Evolutionary conservation across 768 basidiomycete genomes (phyloP).

Genomic region (Tricholoma terreum): DNA sequence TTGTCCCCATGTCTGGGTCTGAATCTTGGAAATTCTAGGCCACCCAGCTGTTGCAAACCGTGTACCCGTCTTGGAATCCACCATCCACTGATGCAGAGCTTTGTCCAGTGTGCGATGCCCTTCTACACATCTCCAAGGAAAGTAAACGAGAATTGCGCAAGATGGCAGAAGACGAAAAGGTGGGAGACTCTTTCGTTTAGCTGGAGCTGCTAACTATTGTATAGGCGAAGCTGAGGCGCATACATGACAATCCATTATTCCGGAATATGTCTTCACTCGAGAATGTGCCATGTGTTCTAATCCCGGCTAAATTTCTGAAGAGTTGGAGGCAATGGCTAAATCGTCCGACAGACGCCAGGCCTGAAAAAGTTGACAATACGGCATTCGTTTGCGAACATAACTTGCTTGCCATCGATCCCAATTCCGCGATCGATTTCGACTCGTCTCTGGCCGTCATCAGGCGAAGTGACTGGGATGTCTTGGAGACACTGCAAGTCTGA

Average conservation of each 20-base stretch:
- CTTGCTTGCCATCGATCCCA: constrained; percentile 64
- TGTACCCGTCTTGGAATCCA: constrained; percentile 69
- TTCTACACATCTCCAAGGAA: constrained; percentile 52
- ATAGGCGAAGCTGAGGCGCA: constrained; percentile 61
- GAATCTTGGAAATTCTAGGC: constrained; percentile 40
- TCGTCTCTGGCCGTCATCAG: constrained; percentile 53
- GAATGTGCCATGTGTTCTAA: constrained; percentile 51
- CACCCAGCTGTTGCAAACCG: constrained; percentile 44
- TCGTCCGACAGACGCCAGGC: constrained; percentile 56
- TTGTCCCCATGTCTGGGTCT: neutral
- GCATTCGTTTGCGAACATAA: constrained; percentile 67
- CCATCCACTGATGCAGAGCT: constrained; percentile 44
- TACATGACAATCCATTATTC: constrained; percentile 54
- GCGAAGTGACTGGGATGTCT: constrained; percentile 59
- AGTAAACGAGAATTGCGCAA: constrained; percentile 61
- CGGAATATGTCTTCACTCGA: constrained; percentile 44
- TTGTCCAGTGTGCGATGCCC: constrained; percentile 64
- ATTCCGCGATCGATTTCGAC: constrained; percentile 55
- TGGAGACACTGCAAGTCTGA: constrained; percentile 53
- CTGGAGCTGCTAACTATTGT: constrained; percentile 13
- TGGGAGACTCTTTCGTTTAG: constrained; percentile 20
- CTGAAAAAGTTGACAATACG: constrained; percentile 59
- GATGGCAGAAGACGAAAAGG: constrained; percentile 80
- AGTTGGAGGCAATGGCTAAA: constrained; percentile 70
- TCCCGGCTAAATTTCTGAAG: constrained; percentile 60